phyloP scores from a whole-genome alignment of 2,329 filamentous ascomycete genomes.

The Penicillium sp. region DNA sequence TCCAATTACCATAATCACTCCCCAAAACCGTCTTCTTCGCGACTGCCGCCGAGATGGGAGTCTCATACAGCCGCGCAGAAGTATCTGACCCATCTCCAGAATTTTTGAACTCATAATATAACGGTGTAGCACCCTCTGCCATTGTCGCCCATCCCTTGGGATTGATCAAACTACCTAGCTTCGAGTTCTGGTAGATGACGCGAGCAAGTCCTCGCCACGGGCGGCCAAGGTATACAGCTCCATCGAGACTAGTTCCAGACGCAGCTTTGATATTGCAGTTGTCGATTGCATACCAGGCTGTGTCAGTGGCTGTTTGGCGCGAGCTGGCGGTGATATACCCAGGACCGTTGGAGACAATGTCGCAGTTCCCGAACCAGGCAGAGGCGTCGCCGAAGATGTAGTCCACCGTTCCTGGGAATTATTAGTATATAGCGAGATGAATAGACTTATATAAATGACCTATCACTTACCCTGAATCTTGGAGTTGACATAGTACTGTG shows the following conservation, averaged over 20 bases:
- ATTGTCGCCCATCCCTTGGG: slow-evolving; percentile 34
- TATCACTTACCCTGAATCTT: slow-evolving; percentile 28
- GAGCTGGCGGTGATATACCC: slow-evolving; percentile 35
- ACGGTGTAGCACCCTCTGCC: slow-evolving; percentile 30
- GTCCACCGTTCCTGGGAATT: slow-evolving; percentile 30
- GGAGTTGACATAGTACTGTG: slow-evolving; percentile 36
- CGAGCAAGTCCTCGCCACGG: slow-evolving; percentile 36
- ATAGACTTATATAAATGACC: neutral
- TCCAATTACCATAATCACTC: slow-evolving; percentile 21
- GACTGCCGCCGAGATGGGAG: slow-evolving; percentile 24
- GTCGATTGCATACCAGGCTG: slow-evolving; percentile 34
- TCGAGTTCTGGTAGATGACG: slow-evolving; percentile 35
- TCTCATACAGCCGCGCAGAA: slow-evolving; percentile 20
- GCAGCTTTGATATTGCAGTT: slow-evolving; percentile 26
- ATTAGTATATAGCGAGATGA: neutral
- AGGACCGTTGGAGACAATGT: slow-evolving; percentile 32
- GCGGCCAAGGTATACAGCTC: slow-evolving; percentile 33
- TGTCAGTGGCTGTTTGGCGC: slow-evolving; percentile 23
- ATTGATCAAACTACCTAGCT: slow-evolving; percentile 29
- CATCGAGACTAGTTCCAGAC: slow-evolving; percentile 18
- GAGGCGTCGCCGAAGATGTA: slow-evolving; percentile 38
- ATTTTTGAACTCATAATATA: slow-evolving; percentile 33
- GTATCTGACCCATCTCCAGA: slow-evolving; percentile 26
- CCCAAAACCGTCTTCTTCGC: slow-evolving; percentile 27
- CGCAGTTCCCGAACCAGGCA: slow-evolving; percentile 32